These are phyloP conservation scores for Chalciporus piperatus DNA, from an alignment of 768 basidiomycete genomes.

Conservation along the genomic window DNA sequence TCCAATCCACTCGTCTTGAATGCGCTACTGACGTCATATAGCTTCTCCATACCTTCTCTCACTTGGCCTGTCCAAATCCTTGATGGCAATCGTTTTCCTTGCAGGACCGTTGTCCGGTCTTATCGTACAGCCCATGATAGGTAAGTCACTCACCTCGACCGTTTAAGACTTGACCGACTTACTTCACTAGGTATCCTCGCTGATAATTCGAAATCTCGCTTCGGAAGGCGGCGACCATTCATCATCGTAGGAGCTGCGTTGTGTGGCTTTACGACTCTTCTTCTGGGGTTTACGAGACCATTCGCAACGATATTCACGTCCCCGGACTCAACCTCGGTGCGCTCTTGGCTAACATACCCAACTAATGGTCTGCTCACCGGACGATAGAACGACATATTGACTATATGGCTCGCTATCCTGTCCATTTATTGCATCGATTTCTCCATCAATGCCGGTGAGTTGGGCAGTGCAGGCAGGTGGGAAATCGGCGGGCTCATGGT, in stretches of 20 bases:
- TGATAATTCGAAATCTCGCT: constrained; percentile 79
- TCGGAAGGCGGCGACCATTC: constrained; percentile 83
- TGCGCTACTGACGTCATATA: constrained; percentile 20
- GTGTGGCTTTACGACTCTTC: constrained; percentile 68
- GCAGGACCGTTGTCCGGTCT: constrained; percentile 91
- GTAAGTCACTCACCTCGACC: constrained; percentile 32
- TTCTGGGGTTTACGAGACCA: constrained; percentile 78
- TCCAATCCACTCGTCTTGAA: not conserved
- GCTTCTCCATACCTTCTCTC: constrained; percentile 89
- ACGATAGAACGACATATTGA: constrained; percentile 57
- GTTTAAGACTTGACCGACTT: not conserved
- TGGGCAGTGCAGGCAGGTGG: not conserved
- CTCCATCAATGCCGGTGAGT: constrained; percentile 51
- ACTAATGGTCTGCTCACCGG: not conserved
- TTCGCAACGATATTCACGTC: constrained; percentile 52
- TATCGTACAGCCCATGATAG: constrained; percentile 87
- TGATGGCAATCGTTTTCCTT: constrained; percentile 88
- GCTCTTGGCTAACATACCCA: constrained; percentile 3
- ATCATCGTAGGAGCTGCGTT: constrained; percentile 71
- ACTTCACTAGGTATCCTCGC: constrained; percentile 54
- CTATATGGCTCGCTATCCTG: constrained; percentile 73
- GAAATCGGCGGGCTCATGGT: not conserved
- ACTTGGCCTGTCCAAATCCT: constrained; percentile 81
- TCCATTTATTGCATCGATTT: constrained; percentile 71
- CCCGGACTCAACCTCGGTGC: constrained; percentile 33